Percentiles rank a stretch among this genome's conserved stretches.
phyloP scores from a whole-genome alignment of 129 eudicot genomes.

The Pulicaria dysenterica region DNA sequence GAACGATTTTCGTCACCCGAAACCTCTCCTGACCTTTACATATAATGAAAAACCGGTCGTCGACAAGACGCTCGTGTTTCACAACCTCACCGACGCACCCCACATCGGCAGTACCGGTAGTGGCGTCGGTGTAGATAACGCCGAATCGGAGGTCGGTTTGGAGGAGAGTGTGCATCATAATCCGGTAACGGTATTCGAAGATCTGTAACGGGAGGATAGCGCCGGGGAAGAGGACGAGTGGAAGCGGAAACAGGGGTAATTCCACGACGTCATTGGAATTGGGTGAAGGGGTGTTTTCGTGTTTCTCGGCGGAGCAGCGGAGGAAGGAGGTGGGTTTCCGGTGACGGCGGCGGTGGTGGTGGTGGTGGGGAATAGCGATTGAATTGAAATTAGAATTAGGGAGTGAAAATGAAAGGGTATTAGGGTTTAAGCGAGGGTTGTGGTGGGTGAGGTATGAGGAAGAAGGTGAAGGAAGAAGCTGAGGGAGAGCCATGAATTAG shows the following conservation, averaged over 20 bases:
- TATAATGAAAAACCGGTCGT: constrained; percentile 76
- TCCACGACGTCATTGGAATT: constrained; percentile 69
- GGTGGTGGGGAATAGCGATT: constrained; percentile 23
- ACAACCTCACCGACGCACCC: constrained; percentile 96
- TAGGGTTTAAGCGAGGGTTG: constrained; percentile 49
- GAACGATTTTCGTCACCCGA: constrained; percentile 53
- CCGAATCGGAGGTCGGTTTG: constrained; percentile 92
- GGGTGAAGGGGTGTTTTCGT: constrained; percentile 45
- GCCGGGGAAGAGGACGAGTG: constrained; percentile 88
- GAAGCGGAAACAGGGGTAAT: constrained; percentile 84
- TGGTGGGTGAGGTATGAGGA: constrained; percentile 47
- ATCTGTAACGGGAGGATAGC: constrained; percentile 83
- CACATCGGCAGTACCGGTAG: constrained; percentile 77
- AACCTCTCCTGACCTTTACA: constrained; percentile 94
- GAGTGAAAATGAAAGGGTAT: constrained; percentile 23
- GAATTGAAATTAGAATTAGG: constrained; percentile 10
- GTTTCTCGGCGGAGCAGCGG: constrained; percentile 61
- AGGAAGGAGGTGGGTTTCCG: constrained; percentile 39
- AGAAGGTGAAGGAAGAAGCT: constrained; percentile 57
- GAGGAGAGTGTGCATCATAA: constrained; percentile 94
- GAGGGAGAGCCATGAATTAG: constrained; percentile 59
- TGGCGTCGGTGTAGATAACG: constrained; percentile 71
- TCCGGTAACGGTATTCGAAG: constrained; percentile 88
- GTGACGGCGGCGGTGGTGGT: constrained; percentile 36
- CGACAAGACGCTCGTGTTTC: constrained; percentile 81